Conservation (phyloP, 331 rosid genomes). For the Cydonia oblonga region DNA sequence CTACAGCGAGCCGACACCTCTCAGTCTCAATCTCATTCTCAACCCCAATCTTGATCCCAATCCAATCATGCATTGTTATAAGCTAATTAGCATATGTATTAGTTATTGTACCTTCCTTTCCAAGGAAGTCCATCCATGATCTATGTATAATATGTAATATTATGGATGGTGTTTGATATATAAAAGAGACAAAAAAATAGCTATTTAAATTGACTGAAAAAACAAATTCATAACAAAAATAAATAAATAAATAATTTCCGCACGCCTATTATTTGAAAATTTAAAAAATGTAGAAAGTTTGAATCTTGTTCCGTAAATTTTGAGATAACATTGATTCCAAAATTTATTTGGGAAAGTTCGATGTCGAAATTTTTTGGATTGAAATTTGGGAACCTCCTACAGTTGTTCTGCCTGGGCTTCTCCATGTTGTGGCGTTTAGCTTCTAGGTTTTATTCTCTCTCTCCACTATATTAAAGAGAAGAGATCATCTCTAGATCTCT, state of each 20-base stretch:
- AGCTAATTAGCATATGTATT: background rate
- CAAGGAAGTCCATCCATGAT: background rate
- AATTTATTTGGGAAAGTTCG: background rate
- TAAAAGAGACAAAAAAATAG: background rate
- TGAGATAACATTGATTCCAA: background rate
- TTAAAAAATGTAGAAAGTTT: background rate
- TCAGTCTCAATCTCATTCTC: background rate
- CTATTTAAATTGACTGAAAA: too few relatives aligned
- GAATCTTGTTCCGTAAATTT: background rate
- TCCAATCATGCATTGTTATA: background rate
- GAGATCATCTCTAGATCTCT: too few relatives aligned
- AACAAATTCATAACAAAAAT: too few relatives aligned
- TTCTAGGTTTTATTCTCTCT: too few relatives aligned
- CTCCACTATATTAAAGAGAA: too few relatives aligned
- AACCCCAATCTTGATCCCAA: background rate
- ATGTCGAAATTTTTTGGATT: too few relatives aligned
- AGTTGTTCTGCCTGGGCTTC: background rate
- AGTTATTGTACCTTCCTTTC: background rate
- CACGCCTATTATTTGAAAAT: background rate
- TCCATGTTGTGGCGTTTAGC: too few relatives aligned
- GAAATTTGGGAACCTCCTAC: background rate
- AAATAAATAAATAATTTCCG: background rate
- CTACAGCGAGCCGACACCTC: conserved; percentile 32
- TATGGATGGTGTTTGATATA: background rate
- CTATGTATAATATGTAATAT: too few relatives aligned